Percentiles rank a stretch among this genome's conserved stretches.
Conservation (phyloP, 129 eudicot genomes). For the Pseudognaphalium luteoalbum region DNA sequence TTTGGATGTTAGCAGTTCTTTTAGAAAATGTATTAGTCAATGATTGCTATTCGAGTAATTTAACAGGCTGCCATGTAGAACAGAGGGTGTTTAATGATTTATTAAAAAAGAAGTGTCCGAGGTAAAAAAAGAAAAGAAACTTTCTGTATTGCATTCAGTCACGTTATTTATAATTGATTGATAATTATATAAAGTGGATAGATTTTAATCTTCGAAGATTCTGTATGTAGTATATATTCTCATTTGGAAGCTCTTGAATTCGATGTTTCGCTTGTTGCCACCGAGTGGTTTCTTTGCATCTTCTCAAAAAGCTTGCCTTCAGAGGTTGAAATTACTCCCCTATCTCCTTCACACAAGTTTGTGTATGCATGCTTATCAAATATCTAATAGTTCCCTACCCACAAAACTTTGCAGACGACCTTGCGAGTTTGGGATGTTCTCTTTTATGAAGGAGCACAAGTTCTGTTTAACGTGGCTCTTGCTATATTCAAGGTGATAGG, state of each 20-base stretch:
- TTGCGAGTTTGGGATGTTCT: constrained; percentile 98
- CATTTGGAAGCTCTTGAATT: constrained; percentile 89
- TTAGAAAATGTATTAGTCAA: constrained; percentile 81
- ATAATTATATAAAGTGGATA: constrained; percentile 10
- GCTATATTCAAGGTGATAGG: constrained; percentile 82
- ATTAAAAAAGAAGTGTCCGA: constrained; percentile 72
- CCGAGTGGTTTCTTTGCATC: constrained; percentile 96
- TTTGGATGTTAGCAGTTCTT: constrained; percentile 97
- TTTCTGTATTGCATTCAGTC: background rate
- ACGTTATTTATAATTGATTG: constrained; percentile 6
- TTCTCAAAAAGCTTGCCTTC: constrained; percentile 97
- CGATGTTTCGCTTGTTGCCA: constrained; percentile 92
- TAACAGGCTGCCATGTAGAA: constrained; percentile 96
- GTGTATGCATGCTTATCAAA: background rate
- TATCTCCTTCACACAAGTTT: background rate
- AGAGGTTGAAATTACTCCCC: constrained; percentile 50
- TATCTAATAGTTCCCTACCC: constrained; percentile 12
- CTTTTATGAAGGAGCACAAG: constrained; percentile 92
- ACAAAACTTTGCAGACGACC: constrained; percentile 61
- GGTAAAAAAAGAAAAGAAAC: constrained; percentile 34
- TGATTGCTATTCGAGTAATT: constrained; percentile 81
- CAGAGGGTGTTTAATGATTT: constrained; percentile 91
- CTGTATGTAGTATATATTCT: constrained; percentile 68
- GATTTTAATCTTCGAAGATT: constrained; percentile 15
- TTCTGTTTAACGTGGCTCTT: constrained; percentile 78